A percentile compares a stretch with the other conserved stretches of the same genome.
Conservation (phyloP, 345 rosid genomes). For the Leavenworthia alabamica region DNA sequence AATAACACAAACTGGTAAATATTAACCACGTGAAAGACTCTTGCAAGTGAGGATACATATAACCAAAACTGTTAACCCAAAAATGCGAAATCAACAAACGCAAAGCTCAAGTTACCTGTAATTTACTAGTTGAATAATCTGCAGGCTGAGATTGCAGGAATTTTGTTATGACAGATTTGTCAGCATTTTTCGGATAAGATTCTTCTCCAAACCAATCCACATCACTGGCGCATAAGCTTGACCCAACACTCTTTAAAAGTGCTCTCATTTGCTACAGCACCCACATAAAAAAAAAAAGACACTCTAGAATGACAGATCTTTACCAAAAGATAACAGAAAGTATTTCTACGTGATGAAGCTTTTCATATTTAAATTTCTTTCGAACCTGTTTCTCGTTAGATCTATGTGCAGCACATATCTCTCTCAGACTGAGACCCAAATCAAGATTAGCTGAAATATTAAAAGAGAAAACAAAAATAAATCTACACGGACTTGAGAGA, state of each 20-base stretch:
- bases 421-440: constrained; percentile 80
- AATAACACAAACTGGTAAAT: neutral
- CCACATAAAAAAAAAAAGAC: neutral
- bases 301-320: constrained; percentile 7
- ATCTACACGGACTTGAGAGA: neutral
- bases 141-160: constrained; percentile 77
- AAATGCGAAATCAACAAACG: constrained; percentile 1
- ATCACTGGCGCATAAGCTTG: constrained; percentile 64
- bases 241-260: constrained; percentile 66
- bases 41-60: constrained; percentile 1
- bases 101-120: constrained; percentile 52
- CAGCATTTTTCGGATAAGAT: constrained; percentile 64
- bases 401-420: constrained; percentile 79
- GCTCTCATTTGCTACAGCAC: constrained; percentile 80
- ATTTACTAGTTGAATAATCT: constrained; percentile 70
- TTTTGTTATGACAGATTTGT: constrained; percentile 70
- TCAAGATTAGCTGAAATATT: constrained; percentile 54
- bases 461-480: neutral
- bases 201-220: constrained; percentile 76
- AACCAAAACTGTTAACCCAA: neutral
- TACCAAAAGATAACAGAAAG: neutral
- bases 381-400: constrained; percentile 85
- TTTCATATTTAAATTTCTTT: neutral
- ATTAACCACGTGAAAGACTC: neutral
- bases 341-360: neutral